Percentiles rank a stretch among this genome's conserved stretches.
Conservation (phyloP, 2,329 filamentous ascomycete genomes). For the Colletotrichum sp. region DNA sequence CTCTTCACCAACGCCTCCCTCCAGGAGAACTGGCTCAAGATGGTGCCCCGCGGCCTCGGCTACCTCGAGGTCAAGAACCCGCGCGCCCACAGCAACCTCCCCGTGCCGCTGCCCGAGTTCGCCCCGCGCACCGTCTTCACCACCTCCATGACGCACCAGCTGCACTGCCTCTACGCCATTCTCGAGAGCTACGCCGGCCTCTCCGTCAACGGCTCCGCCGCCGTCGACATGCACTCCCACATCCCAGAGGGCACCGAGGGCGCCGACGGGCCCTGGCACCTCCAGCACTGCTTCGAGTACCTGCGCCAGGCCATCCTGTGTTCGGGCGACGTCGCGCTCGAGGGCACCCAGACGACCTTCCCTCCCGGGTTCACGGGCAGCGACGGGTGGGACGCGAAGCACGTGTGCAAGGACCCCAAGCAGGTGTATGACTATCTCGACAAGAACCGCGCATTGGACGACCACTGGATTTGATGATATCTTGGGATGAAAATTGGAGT, state of each 20-base stretch:
- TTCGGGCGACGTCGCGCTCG: constrained; percentile 34
- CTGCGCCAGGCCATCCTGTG: constrained; percentile 38
- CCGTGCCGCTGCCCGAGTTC: constrained; percentile 35
- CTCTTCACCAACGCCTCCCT: constrained; percentile 40
- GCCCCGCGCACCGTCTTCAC: constrained; percentile 41
- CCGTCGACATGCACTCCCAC: constrained; percentile 21
- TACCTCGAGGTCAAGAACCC: constrained; percentile 42
- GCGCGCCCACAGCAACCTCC: constrained; percentile 38
- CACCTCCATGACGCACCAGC: constrained; percentile 47
- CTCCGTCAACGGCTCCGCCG: constrained; percentile 12
- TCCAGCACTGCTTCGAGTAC: constrained; percentile 45
- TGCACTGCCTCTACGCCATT: constrained; percentile 46
- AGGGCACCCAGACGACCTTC: constrained; percentile 44
- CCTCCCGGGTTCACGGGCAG: constrained; percentile 39
- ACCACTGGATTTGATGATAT: constrained; percentile 39
- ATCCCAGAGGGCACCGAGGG: constrained; percentile 26
- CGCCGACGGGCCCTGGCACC: constrained; percentile 32
- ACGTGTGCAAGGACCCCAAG: constrained; percentile 44
- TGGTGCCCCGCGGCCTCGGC: constrained; percentile 46
- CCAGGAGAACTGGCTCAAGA: constrained; percentile 38
- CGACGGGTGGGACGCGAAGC: constrained; percentile 48
- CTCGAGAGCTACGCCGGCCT: constrained; percentile 34
- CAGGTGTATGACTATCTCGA: constrained; percentile 39
- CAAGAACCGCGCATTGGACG: constrained; percentile 35
- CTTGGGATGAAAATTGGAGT: neutral